Conservation (phyloP, 1,139 yeast genomes). For the Saccharomyces uvarum region DNA sequence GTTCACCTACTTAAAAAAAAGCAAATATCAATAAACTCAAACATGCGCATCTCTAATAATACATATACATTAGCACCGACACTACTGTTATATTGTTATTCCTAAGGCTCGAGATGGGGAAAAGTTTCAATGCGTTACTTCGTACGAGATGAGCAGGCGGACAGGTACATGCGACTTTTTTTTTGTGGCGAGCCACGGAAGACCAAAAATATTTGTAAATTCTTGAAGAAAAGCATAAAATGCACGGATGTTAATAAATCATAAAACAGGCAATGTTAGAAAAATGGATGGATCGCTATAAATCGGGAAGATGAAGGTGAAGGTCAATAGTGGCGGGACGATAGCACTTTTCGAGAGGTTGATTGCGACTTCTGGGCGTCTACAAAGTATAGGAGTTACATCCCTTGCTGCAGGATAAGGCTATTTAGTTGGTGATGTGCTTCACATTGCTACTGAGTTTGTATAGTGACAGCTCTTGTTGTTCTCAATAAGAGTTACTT, state of each 20-base stretch:
- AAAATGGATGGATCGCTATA: neutral
- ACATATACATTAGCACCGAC: neutral
- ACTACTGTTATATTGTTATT: neutral
- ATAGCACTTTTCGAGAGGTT: neutral
- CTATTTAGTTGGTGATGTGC: neutral
- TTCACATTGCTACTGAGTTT: neutral
- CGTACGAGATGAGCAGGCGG: neutral
- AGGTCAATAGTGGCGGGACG: neutral
- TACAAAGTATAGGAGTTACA: neutral
- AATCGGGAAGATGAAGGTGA: neutral
- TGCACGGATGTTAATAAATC: neutral
- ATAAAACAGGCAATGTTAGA: neutral
- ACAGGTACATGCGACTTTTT: neutral
- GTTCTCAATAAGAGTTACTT: neutral
- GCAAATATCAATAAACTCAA: neutral
- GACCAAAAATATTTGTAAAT: neutral
- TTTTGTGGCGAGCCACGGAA: neutral
- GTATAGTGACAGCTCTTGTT: neutral
- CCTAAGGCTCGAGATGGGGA: neutral
- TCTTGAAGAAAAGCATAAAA: neutral
- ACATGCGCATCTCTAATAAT: neutral
- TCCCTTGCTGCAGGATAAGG: neutral
- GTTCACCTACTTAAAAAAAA: neutral
- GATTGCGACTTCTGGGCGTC: neutral
- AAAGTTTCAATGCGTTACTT: neutral